Conservation (phyloP, 768 basidiomycete genomes). For the Dendrothele bispora region DNA sequence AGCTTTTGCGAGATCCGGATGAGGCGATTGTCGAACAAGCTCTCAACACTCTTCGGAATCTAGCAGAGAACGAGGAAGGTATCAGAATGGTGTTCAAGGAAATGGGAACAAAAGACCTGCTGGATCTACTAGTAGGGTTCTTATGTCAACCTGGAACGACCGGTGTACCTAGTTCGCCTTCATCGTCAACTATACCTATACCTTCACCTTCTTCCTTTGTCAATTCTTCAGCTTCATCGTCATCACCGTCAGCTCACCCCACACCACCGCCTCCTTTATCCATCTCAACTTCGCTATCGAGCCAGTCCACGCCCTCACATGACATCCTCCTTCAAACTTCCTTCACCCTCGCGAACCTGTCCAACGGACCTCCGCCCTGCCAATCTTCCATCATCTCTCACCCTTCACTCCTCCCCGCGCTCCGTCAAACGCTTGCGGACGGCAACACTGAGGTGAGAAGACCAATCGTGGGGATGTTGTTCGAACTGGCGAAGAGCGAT, state of each 20-base stretch:
- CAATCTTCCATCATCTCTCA: conserved; percentile 55
- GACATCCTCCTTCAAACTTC: conserved; percentile 41
- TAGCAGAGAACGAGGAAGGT: conserved; percentile 66
- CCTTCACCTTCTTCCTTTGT: background rate
- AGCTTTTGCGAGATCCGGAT: conserved; percentile 57
- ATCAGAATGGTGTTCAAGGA: conserved; percentile 58
- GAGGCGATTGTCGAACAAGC: conserved; percentile 69
- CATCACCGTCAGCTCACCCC: conserved; percentile 1
- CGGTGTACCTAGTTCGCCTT: background rate
- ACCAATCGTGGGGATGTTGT: conserved; percentile 61
- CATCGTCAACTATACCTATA: too few species aligned
- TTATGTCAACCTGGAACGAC: too few species aligned
- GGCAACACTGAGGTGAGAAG: conserved; percentile 55
- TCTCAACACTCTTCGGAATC: conserved; percentile 62
- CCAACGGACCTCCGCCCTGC: conserved; percentile 53
- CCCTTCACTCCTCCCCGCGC: conserved; percentile 47
- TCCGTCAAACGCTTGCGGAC: conserved; percentile 62
- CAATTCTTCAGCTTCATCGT: conserved; percentile 44
- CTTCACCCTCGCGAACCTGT: conserved; percentile 65
- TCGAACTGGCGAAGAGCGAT: conserved; percentile 43
- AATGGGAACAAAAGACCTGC: conserved; percentile 45
- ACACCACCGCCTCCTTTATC: background rate
- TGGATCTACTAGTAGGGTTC: conserved; percentile 48
- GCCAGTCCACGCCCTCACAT: background rate
- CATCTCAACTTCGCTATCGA: conserved; percentile 15